A percentile compares a stretch with the other conserved stretches of the same genome.
These are phyloP conservation scores for Suhomyces sp. DNA, from an alignment of 805 yeast genomes.

Conservation along the genomic window DNA sequence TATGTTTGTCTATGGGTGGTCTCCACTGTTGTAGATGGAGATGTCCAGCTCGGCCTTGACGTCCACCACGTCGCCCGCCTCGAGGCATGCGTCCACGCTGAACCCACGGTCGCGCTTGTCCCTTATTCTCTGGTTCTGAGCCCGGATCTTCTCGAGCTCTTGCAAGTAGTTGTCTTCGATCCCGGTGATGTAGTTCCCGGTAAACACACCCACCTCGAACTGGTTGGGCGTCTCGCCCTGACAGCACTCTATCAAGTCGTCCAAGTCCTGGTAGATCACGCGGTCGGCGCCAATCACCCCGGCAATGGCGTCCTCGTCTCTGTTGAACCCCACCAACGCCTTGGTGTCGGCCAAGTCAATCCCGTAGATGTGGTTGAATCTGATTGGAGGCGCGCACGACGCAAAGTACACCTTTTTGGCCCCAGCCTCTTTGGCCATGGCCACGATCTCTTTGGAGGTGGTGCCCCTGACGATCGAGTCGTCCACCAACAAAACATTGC, in stretches of 20 bases:
- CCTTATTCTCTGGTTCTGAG: conserved; percentile 59
- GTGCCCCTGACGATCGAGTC: conserved; percentile 98
- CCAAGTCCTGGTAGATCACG: conserved; percentile 82
- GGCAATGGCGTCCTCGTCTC: conserved; percentile 72
- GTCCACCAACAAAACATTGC: conserved; percentile 86
- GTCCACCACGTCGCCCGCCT: conserved; percentile 49
- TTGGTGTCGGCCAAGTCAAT: conserved; percentile 94
- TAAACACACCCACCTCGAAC: conserved; percentile 96
- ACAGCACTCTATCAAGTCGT: conserved; percentile 83
- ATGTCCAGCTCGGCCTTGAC: conserved; percentile 76
- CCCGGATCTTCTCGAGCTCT: conserved; percentile 80
- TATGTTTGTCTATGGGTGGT: conserved; percentile 23
- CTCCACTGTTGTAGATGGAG: conserved; percentile 56
- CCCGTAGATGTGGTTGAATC: conserved; percentile 94
- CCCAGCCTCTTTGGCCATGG: conserved; percentile 99
- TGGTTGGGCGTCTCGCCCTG: conserved; percentile 48
- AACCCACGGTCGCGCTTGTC: conserved; percentile 37
- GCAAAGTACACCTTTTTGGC: conserved; percentile 95
- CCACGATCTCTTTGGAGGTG: conserved; percentile 91
- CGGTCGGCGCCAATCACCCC: conserved; percentile 81
- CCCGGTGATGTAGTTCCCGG: conserved; percentile 94
- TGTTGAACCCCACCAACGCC: conserved; percentile 85
- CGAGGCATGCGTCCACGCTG: conserved; percentile 41
- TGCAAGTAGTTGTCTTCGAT: conserved; percentile 77
- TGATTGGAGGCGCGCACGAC: conserved; percentile 96